A percentile compares a stretch with the other conserved stretches of the same genome.
These are phyloP conservation scores for Fistulinella prunicolor DNA, from an alignment of 768 basidiomycete species.

Conservation along the genomic window DNA sequence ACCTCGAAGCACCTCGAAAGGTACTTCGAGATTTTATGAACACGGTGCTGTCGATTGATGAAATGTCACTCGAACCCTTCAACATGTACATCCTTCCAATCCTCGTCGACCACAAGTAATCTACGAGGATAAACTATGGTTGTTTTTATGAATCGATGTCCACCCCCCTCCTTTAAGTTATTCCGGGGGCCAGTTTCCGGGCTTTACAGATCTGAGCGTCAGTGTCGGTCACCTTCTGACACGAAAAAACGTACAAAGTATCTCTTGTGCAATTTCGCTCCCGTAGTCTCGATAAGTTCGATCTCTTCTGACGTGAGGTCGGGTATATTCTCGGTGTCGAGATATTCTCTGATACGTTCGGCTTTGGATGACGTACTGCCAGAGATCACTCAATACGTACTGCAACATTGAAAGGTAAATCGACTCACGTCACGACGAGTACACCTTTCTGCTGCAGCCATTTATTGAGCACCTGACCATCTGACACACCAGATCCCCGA, in stretches of 20 bases:
- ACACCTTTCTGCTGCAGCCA: conserved; percentile 30
- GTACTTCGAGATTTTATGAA: no score
- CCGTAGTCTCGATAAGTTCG: conserved; percentile 23
- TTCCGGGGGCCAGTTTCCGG: conserved; percentile 20
- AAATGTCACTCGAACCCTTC: no score
- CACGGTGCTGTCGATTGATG: no score
- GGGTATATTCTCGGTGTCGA: conserved; percentile 28
- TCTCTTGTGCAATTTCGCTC: conserved; percentile 22
- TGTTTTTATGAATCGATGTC: no score
- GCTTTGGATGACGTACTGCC: conserved; percentile 34
- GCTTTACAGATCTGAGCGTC: conserved; percentile 10
- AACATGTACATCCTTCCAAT: no score
- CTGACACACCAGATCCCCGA: conserved; percentile 26
- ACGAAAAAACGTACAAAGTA: conserved; percentile 22
- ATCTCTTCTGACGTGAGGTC: conserved; percentile 28
- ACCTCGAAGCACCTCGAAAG: no score
- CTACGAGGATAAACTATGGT: no score
- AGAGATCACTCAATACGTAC: background rate
- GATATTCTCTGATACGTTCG: conserved; percentile 33
- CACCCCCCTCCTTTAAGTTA: background rate
- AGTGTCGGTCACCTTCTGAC: background rate
- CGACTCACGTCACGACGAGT: conserved; percentile 32
- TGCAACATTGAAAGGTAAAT: background rate
- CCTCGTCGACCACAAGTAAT: no score
- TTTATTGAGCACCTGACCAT: conserved; percentile 28